These are phyloP conservation scores for Ganoderma multipileum DNA, from an alignment of 1,284 basidiomycete genomes.

Conservation along the genomic window DNA sequence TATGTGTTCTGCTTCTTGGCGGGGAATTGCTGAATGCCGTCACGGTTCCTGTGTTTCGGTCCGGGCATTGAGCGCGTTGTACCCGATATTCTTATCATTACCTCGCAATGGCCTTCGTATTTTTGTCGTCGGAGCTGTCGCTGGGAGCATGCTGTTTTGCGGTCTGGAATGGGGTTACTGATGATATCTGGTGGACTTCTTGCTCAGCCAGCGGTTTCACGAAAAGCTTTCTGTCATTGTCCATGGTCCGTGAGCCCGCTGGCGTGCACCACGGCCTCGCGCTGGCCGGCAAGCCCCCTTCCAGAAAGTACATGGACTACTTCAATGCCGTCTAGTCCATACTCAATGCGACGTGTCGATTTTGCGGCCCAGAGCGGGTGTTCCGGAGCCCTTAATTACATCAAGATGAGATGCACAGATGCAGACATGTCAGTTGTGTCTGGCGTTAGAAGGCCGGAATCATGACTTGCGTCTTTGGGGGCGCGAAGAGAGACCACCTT, in stretches of 20 bases:
- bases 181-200: too few relatives aligned
- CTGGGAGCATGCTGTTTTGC: neutral
- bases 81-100: neutral
- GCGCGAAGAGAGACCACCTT: neutral
- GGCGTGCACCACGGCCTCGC: neutral
- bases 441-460: conserved; percentile 4
- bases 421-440: conserved; percentile 6
- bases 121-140: neutral
- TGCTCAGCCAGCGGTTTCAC: neutral
- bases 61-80: neutral
- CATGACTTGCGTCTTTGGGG: conserved; percentile 2
- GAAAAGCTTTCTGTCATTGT: neutral
- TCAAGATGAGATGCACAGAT: conserved; percentile 1
- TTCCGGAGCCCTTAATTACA: conserved; percentile 15
- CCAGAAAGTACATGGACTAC: neutral
- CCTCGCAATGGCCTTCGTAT: conserved; percentile 3
- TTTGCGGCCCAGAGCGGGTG: neutral
- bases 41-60: neutral
- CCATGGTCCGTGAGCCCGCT: neutral
- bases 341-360: conserved; percentile 3
- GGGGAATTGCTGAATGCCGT: neutral
- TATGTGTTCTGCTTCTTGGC: neutral
- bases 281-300: neutral
- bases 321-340: neutral
- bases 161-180: neutral